Conservation (phyloP, 2,329 filamentous ascomycete genomes). For the Alternaria gansuensis region DNA sequence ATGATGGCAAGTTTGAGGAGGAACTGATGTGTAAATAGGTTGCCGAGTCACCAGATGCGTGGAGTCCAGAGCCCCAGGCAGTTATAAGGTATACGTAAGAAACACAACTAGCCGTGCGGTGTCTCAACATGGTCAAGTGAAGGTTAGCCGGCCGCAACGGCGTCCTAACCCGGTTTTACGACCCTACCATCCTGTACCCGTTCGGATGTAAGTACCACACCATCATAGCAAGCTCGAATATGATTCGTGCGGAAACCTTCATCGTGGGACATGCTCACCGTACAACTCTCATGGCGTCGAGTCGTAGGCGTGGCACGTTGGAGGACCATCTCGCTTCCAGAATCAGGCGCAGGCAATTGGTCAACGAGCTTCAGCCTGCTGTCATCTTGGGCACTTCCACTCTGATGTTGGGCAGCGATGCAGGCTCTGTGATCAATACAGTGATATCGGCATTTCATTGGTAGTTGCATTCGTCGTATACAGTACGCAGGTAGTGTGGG, state of each 20-base stretch:
- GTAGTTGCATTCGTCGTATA: slow-evolving; percentile 1
- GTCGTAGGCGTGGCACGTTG: slow-evolving; percentile 21
- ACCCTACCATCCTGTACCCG: background rate
- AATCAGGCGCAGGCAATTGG: slow-evolving; percentile 38
- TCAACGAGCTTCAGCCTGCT: slow-evolving; percentile 27
- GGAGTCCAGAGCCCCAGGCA: background rate
- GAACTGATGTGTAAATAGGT: slow-evolving; percentile 3
- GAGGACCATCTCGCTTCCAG: slow-evolving; percentile 25
- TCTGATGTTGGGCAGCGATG: slow-evolving; percentile 26
- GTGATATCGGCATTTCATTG: background rate
- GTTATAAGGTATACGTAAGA: background rate
- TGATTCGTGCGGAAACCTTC: slow-evolving; percentile 2
- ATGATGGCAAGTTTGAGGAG: background rate
- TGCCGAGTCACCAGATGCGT: background rate
- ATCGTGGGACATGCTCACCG: background rate
- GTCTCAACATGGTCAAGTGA: background rate
- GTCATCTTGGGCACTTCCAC: slow-evolving; percentile 29
- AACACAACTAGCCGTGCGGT: background rate
- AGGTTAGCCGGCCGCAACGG: background rate
- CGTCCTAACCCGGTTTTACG: slow-evolving; percentile 7
- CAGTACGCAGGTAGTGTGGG: background rate
- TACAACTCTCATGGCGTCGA: background rate
- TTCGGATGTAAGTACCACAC: background rate
- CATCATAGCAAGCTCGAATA: background rate
- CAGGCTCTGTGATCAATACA: slow-evolving; percentile 9